Base-by-base conservation (phyloP, 164 flowering plant genomes). In the Taxillus chinensis region DNA sequence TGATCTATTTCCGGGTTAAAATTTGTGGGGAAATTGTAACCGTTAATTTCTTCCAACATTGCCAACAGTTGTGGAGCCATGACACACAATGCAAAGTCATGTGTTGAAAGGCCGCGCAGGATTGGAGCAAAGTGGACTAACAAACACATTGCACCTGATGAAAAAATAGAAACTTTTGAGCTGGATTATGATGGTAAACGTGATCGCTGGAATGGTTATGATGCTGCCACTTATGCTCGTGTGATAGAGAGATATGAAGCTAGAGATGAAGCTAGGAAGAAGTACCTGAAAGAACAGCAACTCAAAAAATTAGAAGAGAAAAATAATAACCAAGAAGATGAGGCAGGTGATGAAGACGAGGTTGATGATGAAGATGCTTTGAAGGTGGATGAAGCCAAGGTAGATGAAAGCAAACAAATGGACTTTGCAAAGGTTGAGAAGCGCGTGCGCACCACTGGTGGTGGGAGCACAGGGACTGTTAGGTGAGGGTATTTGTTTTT, bases 171-270 rank as follows among this genome's bases (percentile, higher is more conserved):
- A n/a, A 57, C 41, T 7, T 57, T 57, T 40, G 59, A 57, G 43
- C 43, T 57, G 41, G 59, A 57, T 40, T 57, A 57, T 57, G 59
- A 57, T 57, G 59, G 59, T n/a, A 57, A 57, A 38, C 40, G 59
- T 9, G 59, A 57, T 15, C 59, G 59, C 15, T 57, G 59, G 59
- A 57, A 57, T 40, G 59, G 59, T 3, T 57, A 37, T 38, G 59
- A 57, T 12, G 15, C 59, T 37, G 13, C 59, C 5, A 13, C 41
- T 5, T 57, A 57, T 57, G 41, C 41, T 12, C 59, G 41, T 57
- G 41, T 57, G 3, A 38, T 57, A 37, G 59, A 38, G 41, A 57
- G 41, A 40, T 57, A 37, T 40, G 59, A 57, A 12, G 41, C 40
- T 13, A 37, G 41, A 40, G 41, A 57, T 38, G 59, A 57, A 10